These are phyloP conservation scores for Aureobasidium namibiae DNA, from an alignment of 2,329 filamentous ascomycete genomes.

Conservation along the genomic window DNA sequence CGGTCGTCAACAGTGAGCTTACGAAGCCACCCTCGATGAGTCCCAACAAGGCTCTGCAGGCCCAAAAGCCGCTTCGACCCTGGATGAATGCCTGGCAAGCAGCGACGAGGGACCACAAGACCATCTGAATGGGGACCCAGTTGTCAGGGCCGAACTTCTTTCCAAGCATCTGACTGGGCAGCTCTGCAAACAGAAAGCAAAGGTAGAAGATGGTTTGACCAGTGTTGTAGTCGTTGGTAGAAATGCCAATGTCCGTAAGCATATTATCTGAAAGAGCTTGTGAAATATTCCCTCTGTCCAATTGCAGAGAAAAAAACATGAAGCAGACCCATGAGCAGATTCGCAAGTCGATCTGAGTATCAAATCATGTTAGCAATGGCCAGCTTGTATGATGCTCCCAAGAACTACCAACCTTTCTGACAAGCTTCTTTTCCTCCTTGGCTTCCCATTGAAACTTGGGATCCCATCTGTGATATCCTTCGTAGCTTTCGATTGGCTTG, in stretches of 20 bases:
- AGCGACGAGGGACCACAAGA: slow-evolving; percentile 20
- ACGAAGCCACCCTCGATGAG: slow-evolving; percentile 42
- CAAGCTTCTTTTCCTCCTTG: slow-evolving; percentile 48
- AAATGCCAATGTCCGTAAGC: slow-evolving; percentile 44
- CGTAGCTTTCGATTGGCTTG: slow-evolving; percentile 48
- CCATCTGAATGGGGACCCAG: slow-evolving; percentile 26
- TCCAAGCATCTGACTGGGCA: slow-evolving; percentile 27
- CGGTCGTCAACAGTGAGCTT: background rate
- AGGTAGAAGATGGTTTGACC: slow-evolving; percentile 37
- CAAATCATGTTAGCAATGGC: slow-evolving; percentile 29
- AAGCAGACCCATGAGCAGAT: slow-evolving; percentile 46
- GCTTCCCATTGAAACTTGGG: slow-evolving; percentile 48
- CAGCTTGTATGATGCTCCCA: background rate
- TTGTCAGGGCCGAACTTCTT: slow-evolving; percentile 20
- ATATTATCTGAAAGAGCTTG: slow-evolving; percentile 53
- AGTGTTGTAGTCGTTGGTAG: slow-evolving; percentile 39
- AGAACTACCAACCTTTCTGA: slow-evolving; percentile 40
- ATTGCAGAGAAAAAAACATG: slow-evolving; percentile 47
- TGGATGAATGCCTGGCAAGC: slow-evolving; percentile 22
- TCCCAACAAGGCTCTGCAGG: slow-evolving; percentile 36
- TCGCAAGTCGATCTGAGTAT: slow-evolving; percentile 38
- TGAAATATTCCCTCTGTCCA: slow-evolving; percentile 48
- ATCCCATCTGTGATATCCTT: slow-evolving; percentile 52
- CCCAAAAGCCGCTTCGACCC: slow-evolving; percentile 34
- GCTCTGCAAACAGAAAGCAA: slow-evolving; percentile 31